Percentiles rank a stretch among this genome's conserved stretches.
phyloP scores from a whole-genome alignment of 345 rosid genomes.

The Eucalyptus dawsonii region DNA sequence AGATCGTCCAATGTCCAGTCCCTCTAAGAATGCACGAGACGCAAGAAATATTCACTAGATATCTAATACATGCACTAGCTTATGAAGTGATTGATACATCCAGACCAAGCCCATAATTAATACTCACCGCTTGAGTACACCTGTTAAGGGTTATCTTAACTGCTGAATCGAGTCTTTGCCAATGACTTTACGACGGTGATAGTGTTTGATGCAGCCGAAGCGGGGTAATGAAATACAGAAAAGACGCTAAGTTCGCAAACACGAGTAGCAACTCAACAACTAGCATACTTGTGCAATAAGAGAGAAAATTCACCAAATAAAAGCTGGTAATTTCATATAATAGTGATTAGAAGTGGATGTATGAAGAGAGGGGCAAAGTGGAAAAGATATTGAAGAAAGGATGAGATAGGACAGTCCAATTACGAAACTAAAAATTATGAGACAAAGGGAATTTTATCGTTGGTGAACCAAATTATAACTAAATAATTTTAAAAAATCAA shows the following conservation, averaged over 20 bases:
- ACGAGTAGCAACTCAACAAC: not conserved
- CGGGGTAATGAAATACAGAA: not conserved
- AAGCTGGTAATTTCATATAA: not conserved
- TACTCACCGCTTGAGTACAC: not conserved
- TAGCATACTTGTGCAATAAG: not conserved
- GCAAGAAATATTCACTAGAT: not conserved
- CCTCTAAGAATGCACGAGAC: not conserved
- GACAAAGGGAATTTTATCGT: not conserved
- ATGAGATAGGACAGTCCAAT: not conserved
- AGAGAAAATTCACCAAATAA: not conserved
- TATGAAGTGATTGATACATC: not conserved
- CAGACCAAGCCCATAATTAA: not conserved
- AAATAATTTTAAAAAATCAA: not conserved
- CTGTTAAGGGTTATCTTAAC: not conserved
- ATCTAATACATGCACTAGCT: not conserved
- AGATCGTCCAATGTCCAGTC: not conserved
- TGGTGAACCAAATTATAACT: not conserved
- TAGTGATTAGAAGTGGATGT: not conserved
- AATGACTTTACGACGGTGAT: not conserved
- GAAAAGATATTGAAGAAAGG: not conserved
- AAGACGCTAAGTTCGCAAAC: not conserved
- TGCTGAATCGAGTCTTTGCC: not conserved
- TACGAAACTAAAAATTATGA: not conserved
- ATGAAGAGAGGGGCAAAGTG: not conserved
- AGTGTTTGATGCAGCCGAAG: not conserved